Evolutionary conservation across 257 asterid species (phyloP).

Genomic region (Gentiana macrophylla): DNA sequence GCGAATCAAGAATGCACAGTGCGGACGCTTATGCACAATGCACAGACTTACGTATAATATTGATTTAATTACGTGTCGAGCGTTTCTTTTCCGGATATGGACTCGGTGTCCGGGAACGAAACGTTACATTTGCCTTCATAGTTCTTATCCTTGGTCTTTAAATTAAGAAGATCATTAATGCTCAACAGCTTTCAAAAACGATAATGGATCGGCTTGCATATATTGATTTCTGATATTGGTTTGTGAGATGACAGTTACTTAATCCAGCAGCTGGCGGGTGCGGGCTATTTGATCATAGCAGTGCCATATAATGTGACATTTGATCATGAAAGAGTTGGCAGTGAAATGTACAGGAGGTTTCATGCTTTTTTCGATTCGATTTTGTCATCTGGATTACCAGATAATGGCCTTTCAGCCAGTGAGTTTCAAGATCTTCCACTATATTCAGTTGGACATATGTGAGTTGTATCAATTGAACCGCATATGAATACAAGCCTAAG

Average conservation of each 20-base stretch:
- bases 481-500: no score
- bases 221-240: neutral
- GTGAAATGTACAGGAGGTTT: conserved; percentile 57
- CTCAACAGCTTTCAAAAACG: no score
- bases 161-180: neutral
- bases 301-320: conserved; percentile 96
- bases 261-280: conserved; percentile 59
- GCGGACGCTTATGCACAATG: no score
- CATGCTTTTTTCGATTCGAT: conserved; percentile 56
- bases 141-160: neutral
- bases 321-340: conserved; percentile 66
- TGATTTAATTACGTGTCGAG: no score
- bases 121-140: neutral
- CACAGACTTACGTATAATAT: no score
- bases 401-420: conserved; percentile 46
- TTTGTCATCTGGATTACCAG: conserved; percentile 59
- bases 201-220: no score
- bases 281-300: conserved; percentile 69
- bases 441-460: conserved; percentile 95
- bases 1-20: no score
- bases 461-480: neutral
- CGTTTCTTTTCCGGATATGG: no score
- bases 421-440: conserved; percentile 70
- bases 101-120: no score
- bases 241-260: conserved; percentile 42